Conservation (phyloP, 2,329 filamentous ascomycete species). For the Penicillium hordei region DNA sequence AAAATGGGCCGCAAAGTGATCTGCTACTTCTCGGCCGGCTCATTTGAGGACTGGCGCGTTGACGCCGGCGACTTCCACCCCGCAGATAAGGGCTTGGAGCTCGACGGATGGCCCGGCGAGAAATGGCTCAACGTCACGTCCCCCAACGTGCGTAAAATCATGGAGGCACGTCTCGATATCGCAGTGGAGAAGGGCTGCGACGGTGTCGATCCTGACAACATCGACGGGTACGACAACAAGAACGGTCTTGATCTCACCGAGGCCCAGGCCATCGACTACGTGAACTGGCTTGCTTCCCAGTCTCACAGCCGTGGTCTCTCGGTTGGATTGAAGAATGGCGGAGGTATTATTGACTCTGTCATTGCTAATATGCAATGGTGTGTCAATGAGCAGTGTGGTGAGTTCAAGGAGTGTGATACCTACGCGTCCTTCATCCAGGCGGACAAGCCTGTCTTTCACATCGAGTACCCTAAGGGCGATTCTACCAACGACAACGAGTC, state of each 20-base stretch:
- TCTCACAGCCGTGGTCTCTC: constrained; percentile 57
- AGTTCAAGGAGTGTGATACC: constrained; percentile 59
- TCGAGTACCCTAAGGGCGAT: constrained; percentile 64
- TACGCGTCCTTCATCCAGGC: constrained; percentile 60
- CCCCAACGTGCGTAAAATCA: constrained; percentile 61
- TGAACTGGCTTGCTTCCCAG: constrained; percentile 60
- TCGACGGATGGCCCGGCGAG: constrained; percentile 67
- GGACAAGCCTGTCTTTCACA: constrained; percentile 69
- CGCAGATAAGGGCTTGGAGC: constrained; percentile 56
- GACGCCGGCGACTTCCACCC: constrained; percentile 58
- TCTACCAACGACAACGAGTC: constrained; percentile 35
- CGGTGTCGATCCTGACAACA: constrained; percentile 70
- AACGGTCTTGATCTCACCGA: constrained; percentile 62
- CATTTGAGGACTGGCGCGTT: constrained; percentile 62
- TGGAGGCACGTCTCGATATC: constrained; percentile 59
- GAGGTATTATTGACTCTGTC: constrained; percentile 55
- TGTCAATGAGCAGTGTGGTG: constrained; percentile 68
- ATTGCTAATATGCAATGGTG: constrained; percentile 60
- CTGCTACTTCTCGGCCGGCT: constrained; percentile 74
- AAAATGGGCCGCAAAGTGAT: constrained; percentile 60
- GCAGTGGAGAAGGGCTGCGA: constrained; percentile 65
- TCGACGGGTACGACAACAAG: constrained; percentile 65
- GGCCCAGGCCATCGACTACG: constrained; percentile 57
- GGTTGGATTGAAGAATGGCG: constrained; percentile 69
- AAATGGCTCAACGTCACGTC: constrained; percentile 64